These are phyloP conservation scores for Suhomyces emberorum DNA, from an alignment of 805 yeast genomes.

Conservation along the genomic window DNA sequence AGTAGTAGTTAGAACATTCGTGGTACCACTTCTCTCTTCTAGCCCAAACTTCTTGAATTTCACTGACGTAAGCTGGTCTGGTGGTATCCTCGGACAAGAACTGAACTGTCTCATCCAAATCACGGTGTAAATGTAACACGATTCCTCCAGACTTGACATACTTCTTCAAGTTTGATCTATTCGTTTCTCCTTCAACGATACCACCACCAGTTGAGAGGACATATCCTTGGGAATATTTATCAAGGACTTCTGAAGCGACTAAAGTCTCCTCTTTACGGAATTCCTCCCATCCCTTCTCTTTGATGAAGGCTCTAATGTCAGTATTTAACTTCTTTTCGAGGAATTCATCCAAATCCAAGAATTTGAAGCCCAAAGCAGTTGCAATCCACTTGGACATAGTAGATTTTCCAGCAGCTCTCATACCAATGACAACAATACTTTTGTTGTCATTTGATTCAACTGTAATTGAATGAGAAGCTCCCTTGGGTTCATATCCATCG, in stretches of 20 bases:
- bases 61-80: constrained; percentile 84
- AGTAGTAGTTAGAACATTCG: constrained; percentile 74
- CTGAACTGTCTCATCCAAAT: constrained; percentile 71
- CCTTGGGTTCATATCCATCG: constrained; percentile 66
- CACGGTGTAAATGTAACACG: constrained; percentile 88
- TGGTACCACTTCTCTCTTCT: constrained; percentile 78
- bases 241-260: constrained; percentile 50
- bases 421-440: constrained; percentile 82
- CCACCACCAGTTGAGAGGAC: constrained; percentile 97
- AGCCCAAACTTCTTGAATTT: constrained; percentile 77
- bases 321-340: constrained; percentile 54
- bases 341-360: constrained; percentile 72
- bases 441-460: constrained; percentile 39
- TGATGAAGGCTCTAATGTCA: constrained; percentile 60
- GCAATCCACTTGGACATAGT: constrained; percentile 82
- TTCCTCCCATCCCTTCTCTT: constrained; percentile 76
- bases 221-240: constrained; percentile 42
- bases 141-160: constrained; percentile 61
- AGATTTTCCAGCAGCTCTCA: constrained; percentile 98
- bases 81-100: constrained; percentile 75
- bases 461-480: constrained; percentile 11
- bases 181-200: constrained; percentile 70
- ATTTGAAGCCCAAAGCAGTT: constrained; percentile 57
- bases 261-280: constrained; percentile 69
- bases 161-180: constrained; percentile 59